Base-by-base conservation (phyloP, 2,329 filamentous ascomycete genomes). In the Aspergillus arachidicola region DNA sequence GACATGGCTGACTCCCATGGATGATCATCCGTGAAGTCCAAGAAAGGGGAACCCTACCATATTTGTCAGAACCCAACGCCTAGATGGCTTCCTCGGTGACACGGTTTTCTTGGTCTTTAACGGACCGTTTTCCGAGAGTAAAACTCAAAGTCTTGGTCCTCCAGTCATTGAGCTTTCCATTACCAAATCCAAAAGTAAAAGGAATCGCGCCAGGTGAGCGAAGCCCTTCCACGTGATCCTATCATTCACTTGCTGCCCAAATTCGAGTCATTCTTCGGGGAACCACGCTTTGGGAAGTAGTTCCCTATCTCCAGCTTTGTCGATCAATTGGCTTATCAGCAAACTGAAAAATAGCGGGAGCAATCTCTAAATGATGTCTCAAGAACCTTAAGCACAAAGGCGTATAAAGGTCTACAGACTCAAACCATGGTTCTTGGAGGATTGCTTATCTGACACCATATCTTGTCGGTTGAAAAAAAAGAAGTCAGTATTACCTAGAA, bases 11-110 rank as follows among this genome's bases (percentile, higher is more conserved):
- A 55, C 30, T 55, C 51, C 14, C 51, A 28, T 26, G 21, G 32
- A 38, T 55, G 51, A 55, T 55, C 51, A 55, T 38, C 34, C 51
- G 51, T 30, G 34, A 55, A 10, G 30, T 55, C 32, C 30, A 55
- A 51, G 48, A 51, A 51, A 51, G 48, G 28, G 48, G 28, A 51
- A 32, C 48, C 48, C 28, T 32, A 32, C 48, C 28, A 51, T 51
- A 51, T 51, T 30, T 32, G 48, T 32, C 48, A 51, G 48, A 51
- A 34, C 19, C 28, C 28, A 34, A 51, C 28, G 28, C 48, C 48
- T 32, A 51, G 48, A 51, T 16, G 28, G 10, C 48, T 51, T n/a
- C 48, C 30, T 51, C 48, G 9, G 48, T 32, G 48, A 34, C 48
- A 51, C 48, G 19, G n/a, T 4, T 48, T 32, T 51, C 48, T 51